These are phyloP conservation scores for Saccharomyces eubayanus DNA, from an alignment of 805 yeast genomes.

Conservation along the genomic window DNA sequence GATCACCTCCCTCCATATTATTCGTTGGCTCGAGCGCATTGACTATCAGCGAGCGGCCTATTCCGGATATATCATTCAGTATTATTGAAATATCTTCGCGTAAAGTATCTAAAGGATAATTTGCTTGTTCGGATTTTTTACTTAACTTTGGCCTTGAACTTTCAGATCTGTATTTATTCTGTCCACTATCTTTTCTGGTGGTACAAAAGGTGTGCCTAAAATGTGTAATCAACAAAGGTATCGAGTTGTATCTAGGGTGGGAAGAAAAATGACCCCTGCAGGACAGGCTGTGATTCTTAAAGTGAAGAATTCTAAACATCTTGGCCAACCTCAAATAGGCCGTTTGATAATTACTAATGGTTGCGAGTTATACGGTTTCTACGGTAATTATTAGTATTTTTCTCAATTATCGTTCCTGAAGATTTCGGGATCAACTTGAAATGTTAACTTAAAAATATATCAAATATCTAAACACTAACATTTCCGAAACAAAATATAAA, in stretches of 20 bases:
- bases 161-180: background rate
- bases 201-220: background rate
- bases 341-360: background rate
- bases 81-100: conserved; percentile 41
- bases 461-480: no score
- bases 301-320: background rate
- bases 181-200: background rate
- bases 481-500: background rate
- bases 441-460: no score
- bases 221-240: background rate
- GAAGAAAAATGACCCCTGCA: background rate
- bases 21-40: conserved; percentile 84
- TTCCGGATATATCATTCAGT: conserved; percentile 63
- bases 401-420: background rate
- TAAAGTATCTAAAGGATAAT: background rate
- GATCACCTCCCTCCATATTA: conserved; percentile 84
- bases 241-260: background rate
- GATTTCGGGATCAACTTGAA: no score
- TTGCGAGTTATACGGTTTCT: background rate
- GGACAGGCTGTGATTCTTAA: background rate
- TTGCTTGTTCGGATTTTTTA: background rate
- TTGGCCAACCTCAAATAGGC: background rate
- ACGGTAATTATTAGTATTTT: background rate
- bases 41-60: conserved; percentile 58
- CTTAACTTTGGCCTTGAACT: background rate